phyloP scores from a whole-genome alignment of 2,329 filamentous ascomycete genomes.

The Claviceps arundinis region DNA sequence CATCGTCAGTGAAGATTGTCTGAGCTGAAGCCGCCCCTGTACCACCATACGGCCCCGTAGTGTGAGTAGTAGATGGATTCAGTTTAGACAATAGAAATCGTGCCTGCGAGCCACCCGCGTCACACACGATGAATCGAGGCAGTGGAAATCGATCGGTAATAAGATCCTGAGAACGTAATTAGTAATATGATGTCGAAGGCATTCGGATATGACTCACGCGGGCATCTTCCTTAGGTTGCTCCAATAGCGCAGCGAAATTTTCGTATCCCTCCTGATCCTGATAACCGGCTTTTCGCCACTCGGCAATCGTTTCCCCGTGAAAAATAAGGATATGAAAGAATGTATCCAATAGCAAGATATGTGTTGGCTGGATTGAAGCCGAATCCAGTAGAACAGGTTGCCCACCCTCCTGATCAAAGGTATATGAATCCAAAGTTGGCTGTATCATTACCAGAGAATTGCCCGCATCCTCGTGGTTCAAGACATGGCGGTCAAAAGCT shows the following conservation, averaged over 20 bases:
- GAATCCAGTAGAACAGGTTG: conserved; percentile 93
- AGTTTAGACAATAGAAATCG: conserved; percentile 95
- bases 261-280: conserved; percentile 97
- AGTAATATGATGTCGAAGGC: conserved; percentile 1
- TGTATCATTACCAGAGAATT: conserved; percentile 99
- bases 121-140: conserved; percentile 94
- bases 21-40: conserved; percentile 77
- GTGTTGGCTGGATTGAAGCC: conserved; percentile 86
- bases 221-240: conserved; percentile 92
- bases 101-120: conserved; percentile 94
- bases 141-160: conserved; percentile 97
- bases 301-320: conserved; percentile 93
- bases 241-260: conserved; percentile 78
- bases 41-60: conserved; percentile 80
- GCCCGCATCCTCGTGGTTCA: conserved; percentile 93
- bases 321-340: conserved; percentile 99
- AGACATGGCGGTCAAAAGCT: conserved; percentile 93
- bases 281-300: conserved; percentile 96
- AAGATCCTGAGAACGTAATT: conserved; percentile 51
- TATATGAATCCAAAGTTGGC: conserved; percentile 92
- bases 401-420: conserved; percentile 86
- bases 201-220: conserved; percentile 45
- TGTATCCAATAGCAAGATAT: conserved; percentile 87
- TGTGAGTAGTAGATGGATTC: conserved; percentile 95
- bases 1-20: conserved; percentile 98